Evolutionary conservation across 441 rosid species (phyloP).

Genomic region (Codiaeum variegatum): DNA sequence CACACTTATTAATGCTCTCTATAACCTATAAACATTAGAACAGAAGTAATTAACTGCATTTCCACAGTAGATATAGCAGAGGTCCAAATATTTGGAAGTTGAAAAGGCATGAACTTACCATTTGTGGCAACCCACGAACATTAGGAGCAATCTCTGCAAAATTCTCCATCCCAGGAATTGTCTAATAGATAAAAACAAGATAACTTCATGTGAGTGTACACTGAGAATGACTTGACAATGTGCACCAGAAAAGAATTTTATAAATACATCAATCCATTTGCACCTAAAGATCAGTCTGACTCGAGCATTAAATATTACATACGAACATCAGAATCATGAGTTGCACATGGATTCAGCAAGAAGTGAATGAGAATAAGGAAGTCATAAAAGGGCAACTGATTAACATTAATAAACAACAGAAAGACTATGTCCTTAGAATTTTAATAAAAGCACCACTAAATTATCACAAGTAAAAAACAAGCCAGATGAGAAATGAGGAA

Average conservation of each 20-base stretch:
- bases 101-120: slow-evolving; percentile 48
- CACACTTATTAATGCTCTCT: slow-evolving; percentile 93
- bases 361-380: background rate
- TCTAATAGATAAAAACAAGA: slow-evolving; percentile 40
- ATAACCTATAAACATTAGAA: slow-evolving; percentile 55
- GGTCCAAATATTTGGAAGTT: background rate
- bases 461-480: background rate
- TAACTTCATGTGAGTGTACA: slow-evolving; percentile 3
- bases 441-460: background rate
- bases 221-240: background rate
- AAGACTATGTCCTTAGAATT: background rate
- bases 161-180: slow-evolving; percentile 90
- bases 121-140: slow-evolving; percentile 87
- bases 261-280: background rate
- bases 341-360: background rate
- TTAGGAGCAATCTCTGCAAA: slow-evolving; percentile 56
- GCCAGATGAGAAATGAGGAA: background rate
- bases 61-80: background rate
- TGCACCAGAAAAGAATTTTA: background rate
- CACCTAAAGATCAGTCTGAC: background rate
- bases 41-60: slow-evolving; percentile 2
- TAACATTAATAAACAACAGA: background rate
- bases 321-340: background rate
- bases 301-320: background rate
- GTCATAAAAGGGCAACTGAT: background rate